These are phyloP conservation scores for Gelatoporia subvermispora DNA, from an alignment of 768 basidiomycete species.

Conservation along the genomic window DNA sequence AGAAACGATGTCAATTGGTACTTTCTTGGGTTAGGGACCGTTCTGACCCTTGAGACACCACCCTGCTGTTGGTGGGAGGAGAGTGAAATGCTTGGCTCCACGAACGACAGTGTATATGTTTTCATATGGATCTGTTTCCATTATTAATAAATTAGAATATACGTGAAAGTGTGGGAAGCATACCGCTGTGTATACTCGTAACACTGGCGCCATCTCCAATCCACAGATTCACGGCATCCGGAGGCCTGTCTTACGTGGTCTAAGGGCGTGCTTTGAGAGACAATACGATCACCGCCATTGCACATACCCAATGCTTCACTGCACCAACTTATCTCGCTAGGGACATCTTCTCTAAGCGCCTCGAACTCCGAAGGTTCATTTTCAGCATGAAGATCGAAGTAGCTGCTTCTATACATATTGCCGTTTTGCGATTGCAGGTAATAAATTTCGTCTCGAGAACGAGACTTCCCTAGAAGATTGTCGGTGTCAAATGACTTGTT, in stretches of 20 bases:
- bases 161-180: constrained; percentile 8
- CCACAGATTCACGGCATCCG: constrained; percentile 94
- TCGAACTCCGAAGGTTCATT: constrained; percentile 54
- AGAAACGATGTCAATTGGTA: constrained; percentile 34
- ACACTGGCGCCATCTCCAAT: constrained; percentile 73
- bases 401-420: constrained; percentile 59
- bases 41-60: constrained; percentile 71
- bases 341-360: constrained; percentile 60
- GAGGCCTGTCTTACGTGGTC: constrained; percentile 42
- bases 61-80: constrained; percentile 87
- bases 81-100: constrained; percentile 80
- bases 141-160: neutral
- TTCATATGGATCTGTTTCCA: constrained; percentile 73
- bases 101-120: constrained; percentile 88
- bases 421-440: constrained; percentile 94
- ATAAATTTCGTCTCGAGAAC: constrained; percentile 32
- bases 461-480: constrained; percentile 11
- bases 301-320: constrained; percentile 70
- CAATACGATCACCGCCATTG: no score
- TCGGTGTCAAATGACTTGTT: neutral
- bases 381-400: constrained; percentile 28
- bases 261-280: neutral
- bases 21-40: constrained; percentile 33
- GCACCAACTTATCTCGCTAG: constrained; percentile 67
- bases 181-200: constrained; percentile 87